phyloP scores from a whole-genome alignment of 306 rosid species.

The Senna tora region DNA sequence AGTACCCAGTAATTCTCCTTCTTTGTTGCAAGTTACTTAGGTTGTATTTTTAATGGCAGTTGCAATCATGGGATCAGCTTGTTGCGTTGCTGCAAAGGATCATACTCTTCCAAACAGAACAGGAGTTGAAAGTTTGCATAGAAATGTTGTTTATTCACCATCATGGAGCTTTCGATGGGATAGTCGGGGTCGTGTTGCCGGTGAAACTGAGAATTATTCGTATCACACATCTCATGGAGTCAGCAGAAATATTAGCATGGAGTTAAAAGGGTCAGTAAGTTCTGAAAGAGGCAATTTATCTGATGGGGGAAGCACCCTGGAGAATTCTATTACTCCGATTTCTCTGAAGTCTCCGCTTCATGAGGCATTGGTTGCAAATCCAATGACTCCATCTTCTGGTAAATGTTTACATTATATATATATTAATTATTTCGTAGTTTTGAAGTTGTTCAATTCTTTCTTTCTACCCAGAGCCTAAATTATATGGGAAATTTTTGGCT shows the following conservation, averaged over 20 bases:
- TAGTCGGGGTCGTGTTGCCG: constrained; percentile 61
- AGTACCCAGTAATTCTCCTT: constrained; percentile 6
- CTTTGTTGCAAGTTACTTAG: constrained; percentile 2
- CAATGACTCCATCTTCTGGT: constrained; percentile 79
- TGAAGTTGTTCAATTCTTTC: neutral
- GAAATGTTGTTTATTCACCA: constrained; percentile 62
- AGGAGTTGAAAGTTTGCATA: constrained; percentile 47
- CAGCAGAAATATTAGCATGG: constrained; percentile 73
- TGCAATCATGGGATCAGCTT: constrained; percentile 62
- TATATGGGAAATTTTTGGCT: neutral
- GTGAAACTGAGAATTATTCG: constrained; percentile 56
- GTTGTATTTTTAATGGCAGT: constrained; percentile 33
- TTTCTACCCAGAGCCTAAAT: neutral
- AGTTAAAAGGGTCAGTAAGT: constrained; percentile 66
- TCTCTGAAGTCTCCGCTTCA: constrained; percentile 65
- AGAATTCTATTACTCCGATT: constrained; percentile 63
- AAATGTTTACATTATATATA: constrained; percentile 25
- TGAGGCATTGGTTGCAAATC: constrained; percentile 53
- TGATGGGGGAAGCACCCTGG: constrained; percentile 66
- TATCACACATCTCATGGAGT: constrained; percentile 51
- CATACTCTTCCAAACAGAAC: constrained; percentile 38
- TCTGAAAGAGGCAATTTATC: constrained; percentile 76
- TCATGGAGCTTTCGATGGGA: constrained; percentile 72
- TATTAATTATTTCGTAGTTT: neutral
- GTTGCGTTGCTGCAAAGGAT: constrained; percentile 61